Conservation (phyloP, 2,329 filamentous ascomycete genomes). For the Xylaria sp. region DNA sequence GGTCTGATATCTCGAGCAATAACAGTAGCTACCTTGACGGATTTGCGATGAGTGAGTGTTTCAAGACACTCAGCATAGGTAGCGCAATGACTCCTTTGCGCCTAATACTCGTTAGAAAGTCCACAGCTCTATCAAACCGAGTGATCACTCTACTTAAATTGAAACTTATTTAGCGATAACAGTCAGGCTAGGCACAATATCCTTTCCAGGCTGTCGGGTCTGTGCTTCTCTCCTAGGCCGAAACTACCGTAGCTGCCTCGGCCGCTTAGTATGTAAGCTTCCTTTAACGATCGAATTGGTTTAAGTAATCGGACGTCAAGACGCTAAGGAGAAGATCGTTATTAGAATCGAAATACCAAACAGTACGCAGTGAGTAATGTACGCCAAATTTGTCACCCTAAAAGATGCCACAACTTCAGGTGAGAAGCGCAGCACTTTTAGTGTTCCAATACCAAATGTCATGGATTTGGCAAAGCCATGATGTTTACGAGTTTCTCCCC, state of each 20-base stretch:
- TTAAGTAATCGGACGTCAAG: background rate
- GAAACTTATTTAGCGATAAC: no score
- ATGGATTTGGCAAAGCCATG: conserved; percentile 1
- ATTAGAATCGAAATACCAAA: background rate
- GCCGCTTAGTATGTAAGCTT: background rate
- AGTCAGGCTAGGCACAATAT: no score
- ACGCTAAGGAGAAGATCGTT: conserved; percentile 22
- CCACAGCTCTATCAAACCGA: no score
- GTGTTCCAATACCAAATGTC: background rate
- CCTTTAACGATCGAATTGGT: background rate
- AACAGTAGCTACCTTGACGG: no score
- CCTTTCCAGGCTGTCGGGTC: background rate
- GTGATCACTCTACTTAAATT: no score
- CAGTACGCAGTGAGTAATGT: no score
- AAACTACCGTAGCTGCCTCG: no score
- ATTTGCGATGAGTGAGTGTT: no score
- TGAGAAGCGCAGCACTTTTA: background rate
- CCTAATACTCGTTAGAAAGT: no score
- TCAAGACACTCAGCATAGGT: no score
- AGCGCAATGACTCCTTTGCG: background rate
- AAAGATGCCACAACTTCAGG: no score
- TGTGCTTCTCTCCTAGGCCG: background rate
- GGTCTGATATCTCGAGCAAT: no score
- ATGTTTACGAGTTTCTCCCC: background rate
- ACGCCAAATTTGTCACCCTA: conserved; percentile 18